Conservation (phyloP, 495 filamentous ascomycete species). For the Neurospora sublineolata region DNA sequence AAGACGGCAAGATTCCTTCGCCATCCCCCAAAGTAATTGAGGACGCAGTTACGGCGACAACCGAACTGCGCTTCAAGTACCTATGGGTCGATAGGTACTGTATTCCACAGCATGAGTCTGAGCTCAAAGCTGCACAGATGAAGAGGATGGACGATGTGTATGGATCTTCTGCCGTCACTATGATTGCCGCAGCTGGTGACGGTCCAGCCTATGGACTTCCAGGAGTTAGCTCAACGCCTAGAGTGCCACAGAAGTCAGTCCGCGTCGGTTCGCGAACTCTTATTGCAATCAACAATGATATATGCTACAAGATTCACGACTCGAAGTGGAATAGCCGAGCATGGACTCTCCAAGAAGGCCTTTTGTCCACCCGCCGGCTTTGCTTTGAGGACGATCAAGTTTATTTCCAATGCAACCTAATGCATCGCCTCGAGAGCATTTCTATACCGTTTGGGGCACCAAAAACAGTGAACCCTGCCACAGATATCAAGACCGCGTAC, state of each 20-base stretch:
- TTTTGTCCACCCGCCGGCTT: slow-evolving; percentile 22
- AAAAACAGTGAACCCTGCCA: background rate
- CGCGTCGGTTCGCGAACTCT: slow-evolving; percentile 1
- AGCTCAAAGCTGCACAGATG: slow-evolving; percentile 21
- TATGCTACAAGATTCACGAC: slow-evolving; percentile 1
- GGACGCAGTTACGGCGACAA: slow-evolving; percentile 22
- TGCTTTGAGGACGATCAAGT: slow-evolving; percentile 24
- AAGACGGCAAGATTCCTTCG: background rate
- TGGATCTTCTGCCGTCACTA: slow-evolving; percentile 12
- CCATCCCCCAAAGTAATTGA: slow-evolving; percentile 15
- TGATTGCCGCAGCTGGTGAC: slow-evolving; percentile 17
- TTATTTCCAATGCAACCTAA: slow-evolving; percentile 27
- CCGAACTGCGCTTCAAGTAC: slow-evolving; percentile 17
- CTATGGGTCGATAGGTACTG: slow-evolving; percentile 32
- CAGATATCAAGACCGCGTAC: background rate
- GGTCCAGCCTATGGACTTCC: slow-evolving; percentile 8
- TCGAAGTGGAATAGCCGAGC: slow-evolving; percentile 24
- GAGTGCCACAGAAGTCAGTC: background rate
- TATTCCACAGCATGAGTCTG: slow-evolving; percentile 20
- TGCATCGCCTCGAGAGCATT: background rate
- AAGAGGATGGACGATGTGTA: slow-evolving; percentile 22
- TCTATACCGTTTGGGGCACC: background rate
- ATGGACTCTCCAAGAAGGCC: slow-evolving; percentile 33
- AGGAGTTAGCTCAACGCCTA: slow-evolving; percentile 7
- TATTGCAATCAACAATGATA: slow-evolving; percentile 5